Conservation (phyloP, 2,329 filamentous ascomycete genomes). For the Basipetospora chlamydospora region DNA sequence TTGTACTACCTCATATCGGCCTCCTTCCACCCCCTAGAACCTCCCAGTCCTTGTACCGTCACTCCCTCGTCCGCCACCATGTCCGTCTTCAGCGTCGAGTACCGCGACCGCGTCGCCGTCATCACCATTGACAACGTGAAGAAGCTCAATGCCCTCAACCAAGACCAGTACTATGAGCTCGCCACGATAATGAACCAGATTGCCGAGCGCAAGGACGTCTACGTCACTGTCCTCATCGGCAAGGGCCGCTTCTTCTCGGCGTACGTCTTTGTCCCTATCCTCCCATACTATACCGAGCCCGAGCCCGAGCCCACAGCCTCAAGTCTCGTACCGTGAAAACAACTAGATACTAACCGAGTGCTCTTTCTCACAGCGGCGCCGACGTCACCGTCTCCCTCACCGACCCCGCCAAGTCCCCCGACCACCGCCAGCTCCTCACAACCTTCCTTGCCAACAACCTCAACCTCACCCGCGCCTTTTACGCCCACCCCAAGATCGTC, state of each 20-base stretch:
- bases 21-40: no score
- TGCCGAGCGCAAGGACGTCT: constrained; percentile 64
- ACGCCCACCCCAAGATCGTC: constrained; percentile 86
- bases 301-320: no score
- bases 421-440: constrained; percentile 39
- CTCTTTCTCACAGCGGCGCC: constrained; percentile 3
- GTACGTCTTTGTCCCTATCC: constrained; percentile 33
- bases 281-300: no score
- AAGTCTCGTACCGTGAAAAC: not conserved
- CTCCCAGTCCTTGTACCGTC: no score
- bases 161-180: constrained; percentile 63
- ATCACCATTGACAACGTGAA: constrained; percentile 74
- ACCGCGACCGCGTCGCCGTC: constrained; percentile 38
- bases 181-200: constrained; percentile 62
- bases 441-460: constrained; percentile 76
- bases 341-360: constrained; percentile 6
- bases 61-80: no score
- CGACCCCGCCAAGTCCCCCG: not conserved
- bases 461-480: constrained; percentile 79
- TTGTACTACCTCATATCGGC: no score
- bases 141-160: constrained; percentile 74
- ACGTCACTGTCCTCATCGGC: constrained; percentile 70
- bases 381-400: constrained; percentile 6
- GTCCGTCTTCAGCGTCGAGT: constrained; percentile 22
- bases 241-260: constrained; percentile 81